Conservation (phyloP, 108 stramenopile genomes). For the Tribonema minus region DNA sequence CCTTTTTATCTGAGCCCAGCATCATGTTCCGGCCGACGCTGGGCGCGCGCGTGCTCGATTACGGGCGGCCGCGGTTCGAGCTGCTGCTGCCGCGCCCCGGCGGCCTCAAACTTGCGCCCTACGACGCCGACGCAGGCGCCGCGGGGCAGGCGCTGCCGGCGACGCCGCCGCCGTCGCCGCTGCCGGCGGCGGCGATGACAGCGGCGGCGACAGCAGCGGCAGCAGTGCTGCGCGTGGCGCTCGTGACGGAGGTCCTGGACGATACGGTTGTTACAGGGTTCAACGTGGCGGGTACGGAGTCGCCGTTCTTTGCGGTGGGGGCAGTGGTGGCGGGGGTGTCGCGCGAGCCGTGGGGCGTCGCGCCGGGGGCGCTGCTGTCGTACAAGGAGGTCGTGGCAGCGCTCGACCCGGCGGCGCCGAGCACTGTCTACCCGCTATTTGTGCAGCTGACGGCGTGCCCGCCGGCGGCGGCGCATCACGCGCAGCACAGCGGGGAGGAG, state of each 20-base stretch:
- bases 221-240: conserved; percentile 2
- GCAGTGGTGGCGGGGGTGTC: conserved; percentile 25
- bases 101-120: no score
- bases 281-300: conserved; percentile 4
- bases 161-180: no score
- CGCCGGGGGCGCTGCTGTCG: background rate
- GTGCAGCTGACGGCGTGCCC: conserved; percentile 12
- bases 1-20: no score
- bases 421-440: conserved; percentile 23
- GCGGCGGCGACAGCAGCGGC: background rate
- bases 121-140: no score
- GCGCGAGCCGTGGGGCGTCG: conserved; percentile 5
- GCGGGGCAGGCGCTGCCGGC: no score
- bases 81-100: no score
- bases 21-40: no score
- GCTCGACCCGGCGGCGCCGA: background rate
- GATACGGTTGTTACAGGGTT: background rate
- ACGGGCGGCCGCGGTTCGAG: no score
- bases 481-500: no score
- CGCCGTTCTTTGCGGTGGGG: conserved; percentile 23
- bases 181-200: no score
- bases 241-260: conserved; percentile 22
- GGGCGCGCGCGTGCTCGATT: no score
- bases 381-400: conserved; percentile 16
- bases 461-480: background rate